Evolutionary conservation across 2,329 filamentous ascomycete species (phyloP).

Genomic region (Talaromyces sp.): DNA sequence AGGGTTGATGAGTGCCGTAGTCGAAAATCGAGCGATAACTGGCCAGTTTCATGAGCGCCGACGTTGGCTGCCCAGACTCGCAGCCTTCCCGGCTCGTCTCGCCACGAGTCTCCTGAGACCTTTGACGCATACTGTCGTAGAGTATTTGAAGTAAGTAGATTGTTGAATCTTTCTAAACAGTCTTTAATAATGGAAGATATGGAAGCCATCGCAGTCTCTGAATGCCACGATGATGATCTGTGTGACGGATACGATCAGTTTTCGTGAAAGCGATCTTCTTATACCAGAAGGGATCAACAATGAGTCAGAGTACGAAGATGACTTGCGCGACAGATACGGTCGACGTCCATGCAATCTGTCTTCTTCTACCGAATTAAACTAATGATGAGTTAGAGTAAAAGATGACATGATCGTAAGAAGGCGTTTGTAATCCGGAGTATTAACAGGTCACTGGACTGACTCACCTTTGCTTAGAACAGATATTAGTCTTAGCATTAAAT

Average conservation of each 20-base stretch:
- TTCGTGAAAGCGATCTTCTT: not conserved
- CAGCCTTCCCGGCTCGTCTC: not conserved
- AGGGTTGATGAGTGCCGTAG: not conserved
- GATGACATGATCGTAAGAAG: not conserved
- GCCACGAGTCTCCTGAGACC: not conserved
- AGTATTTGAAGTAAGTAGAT: not conserved
- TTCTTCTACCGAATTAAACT: not conserved
- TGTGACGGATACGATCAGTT: not conserved
- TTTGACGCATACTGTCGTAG: not conserved
- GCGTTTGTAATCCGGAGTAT: not conserved
- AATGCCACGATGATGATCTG: not conserved
- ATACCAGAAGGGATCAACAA: too few species aligned
- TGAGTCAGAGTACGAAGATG: not conserved
- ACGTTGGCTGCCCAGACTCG: constrained; percentile 4
- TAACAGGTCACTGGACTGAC: not conserved
- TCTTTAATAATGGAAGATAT: not conserved
- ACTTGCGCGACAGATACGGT: not conserved
- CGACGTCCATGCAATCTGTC: too few species aligned
- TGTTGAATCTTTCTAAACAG: not conserved
- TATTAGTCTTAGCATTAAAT: not conserved
- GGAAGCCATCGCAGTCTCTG: not conserved
- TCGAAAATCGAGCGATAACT: not conserved
- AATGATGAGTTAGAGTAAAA: not conserved
- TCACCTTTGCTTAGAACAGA: not conserved
- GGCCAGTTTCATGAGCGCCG: not conserved